A percentile compares a stretch with the other conserved stretches of the same genome.
phyloP scores from a whole-genome alignment of 2,329 filamentous ascomycete genomes.

The Drechslerella coelobrocha region DNA sequence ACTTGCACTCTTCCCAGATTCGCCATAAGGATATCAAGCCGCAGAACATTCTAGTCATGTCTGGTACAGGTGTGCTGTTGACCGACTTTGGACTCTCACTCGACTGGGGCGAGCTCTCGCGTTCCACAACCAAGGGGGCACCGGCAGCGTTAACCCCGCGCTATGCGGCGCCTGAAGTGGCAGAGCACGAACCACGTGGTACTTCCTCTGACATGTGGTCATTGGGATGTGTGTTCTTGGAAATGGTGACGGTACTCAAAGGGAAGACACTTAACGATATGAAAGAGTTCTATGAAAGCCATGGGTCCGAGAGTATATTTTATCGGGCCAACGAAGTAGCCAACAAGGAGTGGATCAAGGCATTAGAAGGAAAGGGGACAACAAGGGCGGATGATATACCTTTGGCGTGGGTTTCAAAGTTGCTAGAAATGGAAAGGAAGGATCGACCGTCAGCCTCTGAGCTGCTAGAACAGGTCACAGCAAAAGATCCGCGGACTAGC shows the following conservation, averaged over 20 bases:
- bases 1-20: constrained; percentile 54
- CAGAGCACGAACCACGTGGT: constrained; percentile 18
- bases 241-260: constrained; percentile 24
- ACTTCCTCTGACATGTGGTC: constrained; percentile 22
- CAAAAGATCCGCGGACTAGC: constrained; percentile 9
- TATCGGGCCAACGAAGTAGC: constrained; percentile 5
- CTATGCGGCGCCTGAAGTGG: constrained; percentile 20
- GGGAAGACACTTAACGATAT: constrained; percentile 13
- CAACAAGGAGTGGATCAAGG: constrained; percentile 11
- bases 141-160: constrained; percentile 13
- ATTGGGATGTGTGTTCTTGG: constrained; percentile 24
- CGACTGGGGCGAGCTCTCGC: constrained; percentile 41
- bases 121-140: constrained; percentile 39
- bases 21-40: constrained; percentile 57
- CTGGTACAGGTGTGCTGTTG: constrained; percentile 51
- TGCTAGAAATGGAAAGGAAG: constrained; percentile 19
- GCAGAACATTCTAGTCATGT: constrained; percentile 55
- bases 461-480: constrained; percentile 14
- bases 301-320: constrained; percentile 14
- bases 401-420: constrained; percentile 5
- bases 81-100: constrained; percentile 55
- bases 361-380: not conserved
- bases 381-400: constrained; percentile 14
- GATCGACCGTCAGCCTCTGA: constrained; percentile 8
- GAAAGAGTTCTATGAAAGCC: constrained; percentile 15